Percentiles rank a stretch among this genome's conserved stretches.
Evolutionary conservation across 2,329 filamentous ascomycete species (phyloP).

Genomic region (Ceratocystis destructans): DNA sequence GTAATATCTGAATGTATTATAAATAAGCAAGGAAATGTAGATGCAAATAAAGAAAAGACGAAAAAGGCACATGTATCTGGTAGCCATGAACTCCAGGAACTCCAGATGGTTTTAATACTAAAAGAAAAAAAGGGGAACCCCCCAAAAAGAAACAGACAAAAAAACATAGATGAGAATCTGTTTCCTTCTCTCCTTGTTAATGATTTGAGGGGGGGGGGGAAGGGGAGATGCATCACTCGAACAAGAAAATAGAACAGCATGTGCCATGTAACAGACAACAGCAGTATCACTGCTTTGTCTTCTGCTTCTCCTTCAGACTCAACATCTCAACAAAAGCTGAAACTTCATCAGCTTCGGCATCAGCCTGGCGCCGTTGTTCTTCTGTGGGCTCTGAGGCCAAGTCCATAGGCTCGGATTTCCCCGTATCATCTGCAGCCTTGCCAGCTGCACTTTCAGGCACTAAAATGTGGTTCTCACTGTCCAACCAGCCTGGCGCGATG

Average conservation of each 20-base stretch:
- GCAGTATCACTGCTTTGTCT: background rate
- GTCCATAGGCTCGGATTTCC: constrained; percentile 28
- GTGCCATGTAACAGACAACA: background rate
- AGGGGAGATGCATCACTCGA: background rate
- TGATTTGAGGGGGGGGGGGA: background rate
- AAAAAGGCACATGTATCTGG: background rate
- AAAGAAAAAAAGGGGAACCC: background rate
- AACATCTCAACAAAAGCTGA: constrained; percentile 14
- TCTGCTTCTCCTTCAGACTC: constrained; percentile 16
- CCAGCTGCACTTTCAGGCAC: constrained; percentile 44
- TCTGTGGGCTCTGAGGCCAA: constrained; percentile 20
- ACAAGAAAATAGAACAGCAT: background rate
- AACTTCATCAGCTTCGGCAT: constrained; percentile 33
- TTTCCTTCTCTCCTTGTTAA: background rate
- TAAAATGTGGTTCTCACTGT: constrained; percentile 55
- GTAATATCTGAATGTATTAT: background rate
- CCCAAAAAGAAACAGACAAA: background rate
- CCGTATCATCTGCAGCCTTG: constrained; percentile 20
- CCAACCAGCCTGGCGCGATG: constrained; percentile 68
- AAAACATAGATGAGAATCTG: background rate
- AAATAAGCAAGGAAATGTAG: background rate
- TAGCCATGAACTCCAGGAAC: background rate
- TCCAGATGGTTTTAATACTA: background rate
- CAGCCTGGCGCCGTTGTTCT: constrained; percentile 8
- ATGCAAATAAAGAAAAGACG: background rate